phyloP scores from a whole-genome alignment of 805 yeast genomes.

The Candida vaughaniae region DNA sequence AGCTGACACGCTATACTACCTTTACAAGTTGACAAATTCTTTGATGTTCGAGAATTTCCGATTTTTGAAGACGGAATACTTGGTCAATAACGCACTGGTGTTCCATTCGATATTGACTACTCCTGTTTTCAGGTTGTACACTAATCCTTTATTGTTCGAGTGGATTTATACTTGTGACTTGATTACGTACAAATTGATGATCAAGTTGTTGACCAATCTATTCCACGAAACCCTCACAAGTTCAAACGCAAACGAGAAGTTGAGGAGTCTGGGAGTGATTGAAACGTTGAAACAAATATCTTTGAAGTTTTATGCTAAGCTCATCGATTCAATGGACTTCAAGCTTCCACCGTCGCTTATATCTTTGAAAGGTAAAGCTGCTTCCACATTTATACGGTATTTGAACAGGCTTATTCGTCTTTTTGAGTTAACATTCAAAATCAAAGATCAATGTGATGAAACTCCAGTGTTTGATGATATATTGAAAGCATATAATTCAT shows the following conservation, averaged over 20 bases:
- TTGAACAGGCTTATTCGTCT: slow-evolving; percentile 4
- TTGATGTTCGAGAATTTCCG: slow-evolving; percentile 64
- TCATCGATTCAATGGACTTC: not conserved
- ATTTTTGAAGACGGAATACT: slow-evolving; percentile 61
- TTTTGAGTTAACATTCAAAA: not conserved
- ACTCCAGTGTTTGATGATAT: not conserved
- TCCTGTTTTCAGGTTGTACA: slow-evolving; percentile 60
- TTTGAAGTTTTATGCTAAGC: not conserved
- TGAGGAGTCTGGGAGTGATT: not conserved
- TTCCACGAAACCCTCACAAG: slow-evolving; percentile 1
- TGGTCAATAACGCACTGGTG: slow-evolving; percentile 51
- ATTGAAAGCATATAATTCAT: not conserved
- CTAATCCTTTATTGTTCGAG: slow-evolving; percentile 43
- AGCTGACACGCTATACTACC: slow-evolving; percentile 58
- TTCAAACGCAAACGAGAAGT: no score
- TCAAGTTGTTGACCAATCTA: slow-evolving; percentile 4
- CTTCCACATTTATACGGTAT: slow-evolving; percentile 1
- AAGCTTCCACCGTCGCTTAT: slow-evolving; percentile 4
- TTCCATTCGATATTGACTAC: slow-evolving; percentile 58
- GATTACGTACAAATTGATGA: slow-evolving; percentile 6
- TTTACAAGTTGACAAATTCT: slow-evolving; percentile 65
- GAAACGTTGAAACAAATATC: slow-evolving; percentile 1
- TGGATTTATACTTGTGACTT: slow-evolving; percentile 73
- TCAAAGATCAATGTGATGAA: not conserved
- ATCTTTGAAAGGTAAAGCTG: slow-evolving; percentile 3